phyloP scores from a whole-genome alignment of 1,284 basidiomycete genomes.

The Pholiota adiposa region DNA sequence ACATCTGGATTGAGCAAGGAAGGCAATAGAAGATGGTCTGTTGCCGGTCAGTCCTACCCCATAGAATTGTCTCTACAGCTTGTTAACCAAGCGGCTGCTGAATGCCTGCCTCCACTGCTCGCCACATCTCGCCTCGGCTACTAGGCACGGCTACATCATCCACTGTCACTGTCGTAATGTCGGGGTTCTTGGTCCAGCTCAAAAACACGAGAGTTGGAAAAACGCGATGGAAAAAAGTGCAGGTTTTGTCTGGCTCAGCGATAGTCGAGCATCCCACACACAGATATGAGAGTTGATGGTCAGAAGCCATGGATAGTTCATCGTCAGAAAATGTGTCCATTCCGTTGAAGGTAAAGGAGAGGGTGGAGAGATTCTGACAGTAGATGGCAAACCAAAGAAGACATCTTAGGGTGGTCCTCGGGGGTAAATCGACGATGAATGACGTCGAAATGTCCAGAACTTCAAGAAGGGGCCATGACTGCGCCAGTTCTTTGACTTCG shows the following conservation, averaged over 20 bases:
- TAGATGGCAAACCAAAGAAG: conserved; percentile 14
- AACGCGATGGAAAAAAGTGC: background rate
- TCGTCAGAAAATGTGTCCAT: background rate
- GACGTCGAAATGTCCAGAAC: no score
- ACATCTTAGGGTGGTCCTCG: conserved; percentile 8
- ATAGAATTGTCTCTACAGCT: no score
- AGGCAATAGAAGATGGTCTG: no score
- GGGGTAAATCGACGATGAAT: background rate
- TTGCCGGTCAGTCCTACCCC: no score
- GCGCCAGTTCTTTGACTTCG: background rate
- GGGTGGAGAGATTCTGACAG: background rate
- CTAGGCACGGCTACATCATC: no score
- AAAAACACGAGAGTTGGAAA: background rate
- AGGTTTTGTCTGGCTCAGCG: background rate
- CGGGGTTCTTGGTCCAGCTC: no score
- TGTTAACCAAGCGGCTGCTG: no score
- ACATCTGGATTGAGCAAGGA: no score
- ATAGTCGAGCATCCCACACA: background rate
- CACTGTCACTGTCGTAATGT: no score
- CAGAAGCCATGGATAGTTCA: conserved; percentile 5
- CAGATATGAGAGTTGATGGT: background rate
- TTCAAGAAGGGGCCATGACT: background rate
- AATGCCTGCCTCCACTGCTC: no score
- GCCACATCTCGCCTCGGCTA: no score
- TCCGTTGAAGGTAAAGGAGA: background rate